Conservation (phyloP, 768 basidiomycete genomes). For the Imleria badia region DNA sequence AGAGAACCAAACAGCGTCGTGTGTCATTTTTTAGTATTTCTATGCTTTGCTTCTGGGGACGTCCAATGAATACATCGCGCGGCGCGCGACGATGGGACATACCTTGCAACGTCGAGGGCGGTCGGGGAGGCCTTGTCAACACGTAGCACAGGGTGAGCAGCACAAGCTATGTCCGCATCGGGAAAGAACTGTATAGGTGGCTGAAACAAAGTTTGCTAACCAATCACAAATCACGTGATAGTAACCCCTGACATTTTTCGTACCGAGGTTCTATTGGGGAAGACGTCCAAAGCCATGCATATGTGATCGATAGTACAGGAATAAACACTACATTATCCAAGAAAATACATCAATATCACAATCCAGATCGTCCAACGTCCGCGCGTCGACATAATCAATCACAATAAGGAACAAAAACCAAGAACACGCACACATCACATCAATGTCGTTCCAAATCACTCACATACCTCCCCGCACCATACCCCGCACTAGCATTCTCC, state of each 20-base stretch:
- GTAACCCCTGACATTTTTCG: too few species aligned
- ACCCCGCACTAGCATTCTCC: constrained; percentile 33
- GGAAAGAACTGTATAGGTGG: constrained; percentile 30
- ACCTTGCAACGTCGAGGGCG: constrained; percentile 24
- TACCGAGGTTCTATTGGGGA: too few species aligned
- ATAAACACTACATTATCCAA: not conserved
- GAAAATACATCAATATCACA: not conserved
- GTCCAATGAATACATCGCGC: not conserved
- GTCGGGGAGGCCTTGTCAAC: not conserved
- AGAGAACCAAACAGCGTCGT: constrained; percentile 98
- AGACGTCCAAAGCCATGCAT: too few species aligned
- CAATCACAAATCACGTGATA: constrained; percentile 3
- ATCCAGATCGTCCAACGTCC: not conserved
- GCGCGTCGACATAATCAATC: constrained; percentile 4
- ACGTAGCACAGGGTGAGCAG: not conserved
- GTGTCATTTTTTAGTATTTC: constrained; percentile 90
- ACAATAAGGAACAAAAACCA: constrained; percentile 8
- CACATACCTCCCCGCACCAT: constrained; percentile 45
- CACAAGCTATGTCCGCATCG: not conserved
- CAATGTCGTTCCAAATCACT: constrained; percentile 41
- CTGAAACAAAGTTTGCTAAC: constrained; percentile 18
- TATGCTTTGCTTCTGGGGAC: constrained; percentile 21
- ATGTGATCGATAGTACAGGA: not conserved
- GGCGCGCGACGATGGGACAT: not conserved
- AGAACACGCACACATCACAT: not conserved